A percentile compares a stretch with the other conserved stretches of the same genome.
phyloP scores from a whole-genome alignment of 371 early-diverging fungal species.

The Nematocida minor region DNA sequence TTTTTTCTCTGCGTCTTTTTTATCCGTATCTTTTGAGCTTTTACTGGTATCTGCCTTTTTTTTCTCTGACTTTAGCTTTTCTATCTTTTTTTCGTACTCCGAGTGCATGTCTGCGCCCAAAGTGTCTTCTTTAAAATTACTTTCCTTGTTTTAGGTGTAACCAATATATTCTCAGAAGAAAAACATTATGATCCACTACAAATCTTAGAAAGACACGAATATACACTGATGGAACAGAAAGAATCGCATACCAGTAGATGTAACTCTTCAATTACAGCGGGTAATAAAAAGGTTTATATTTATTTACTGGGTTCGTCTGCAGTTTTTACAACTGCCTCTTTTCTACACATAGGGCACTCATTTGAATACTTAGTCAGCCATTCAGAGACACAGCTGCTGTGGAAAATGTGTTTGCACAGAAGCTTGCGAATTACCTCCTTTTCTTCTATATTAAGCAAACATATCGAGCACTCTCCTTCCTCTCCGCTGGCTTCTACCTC shows the following conservation, averaged over 20 bases:
- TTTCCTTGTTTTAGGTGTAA: neutral
- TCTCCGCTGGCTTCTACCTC: neutral
- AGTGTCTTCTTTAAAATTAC: neutral
- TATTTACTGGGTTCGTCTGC: neutral
- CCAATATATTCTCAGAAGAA: neutral
- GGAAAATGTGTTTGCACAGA: slow-evolving; percentile 29
- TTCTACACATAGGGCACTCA: slow-evolving; percentile 51
- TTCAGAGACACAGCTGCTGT: slow-evolving; percentile 39
- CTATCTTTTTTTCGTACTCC: slow-evolving; percentile 45
- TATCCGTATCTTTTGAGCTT: neutral
- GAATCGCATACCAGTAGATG: no score
- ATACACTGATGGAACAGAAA: no score
- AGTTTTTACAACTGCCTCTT: neutral
- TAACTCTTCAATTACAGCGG: no score
- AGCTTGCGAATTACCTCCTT: slow-evolving; percentile 8
- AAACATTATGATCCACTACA: no score
- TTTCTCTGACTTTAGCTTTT: neutral
- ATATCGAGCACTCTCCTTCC: slow-evolving; percentile 43
- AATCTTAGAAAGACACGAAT: no score
- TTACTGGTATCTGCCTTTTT: neutral
- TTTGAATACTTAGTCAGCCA: slow-evolving; percentile 49
- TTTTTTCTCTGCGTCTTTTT: neutral
- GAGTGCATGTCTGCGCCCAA: slow-evolving; percentile 10
- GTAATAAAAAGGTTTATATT: no score
- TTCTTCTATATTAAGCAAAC: slow-evolving; percentile 6